These are phyloP conservation scores for Citrus mangshanensis DNA, from an alignment of 345 rosid species.

Conservation along the genomic window DNA sequence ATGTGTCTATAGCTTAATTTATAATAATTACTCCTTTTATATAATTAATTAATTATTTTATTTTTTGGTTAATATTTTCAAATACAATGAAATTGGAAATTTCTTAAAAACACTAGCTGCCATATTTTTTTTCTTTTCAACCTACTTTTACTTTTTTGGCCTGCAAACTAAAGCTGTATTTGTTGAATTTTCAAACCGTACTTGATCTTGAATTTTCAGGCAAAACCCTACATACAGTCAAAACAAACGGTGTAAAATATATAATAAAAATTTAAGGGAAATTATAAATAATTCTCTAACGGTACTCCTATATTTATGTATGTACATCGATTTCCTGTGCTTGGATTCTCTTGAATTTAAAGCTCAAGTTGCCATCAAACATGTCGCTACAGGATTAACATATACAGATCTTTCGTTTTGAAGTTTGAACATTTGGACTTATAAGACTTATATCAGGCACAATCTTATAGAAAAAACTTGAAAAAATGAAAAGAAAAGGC, in stretches of 20 bases:
- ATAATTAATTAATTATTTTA: no score
- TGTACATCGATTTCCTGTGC: neutral
- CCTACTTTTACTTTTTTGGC: slow-evolving; percentile 15
- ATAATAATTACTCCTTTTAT: neutral
- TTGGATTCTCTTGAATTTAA: slow-evolving; percentile 8
- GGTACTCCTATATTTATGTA: neutral
- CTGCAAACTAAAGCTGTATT: slow-evolving; percentile 21
- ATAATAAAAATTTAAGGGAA: neutral
- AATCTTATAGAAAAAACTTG: neutral
- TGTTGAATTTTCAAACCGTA: slow-evolving; percentile 10
- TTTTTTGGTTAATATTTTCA: neutral
- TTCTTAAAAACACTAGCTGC: neutral
- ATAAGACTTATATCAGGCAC: neutral
- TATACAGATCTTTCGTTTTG: neutral
- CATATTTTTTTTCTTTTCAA: slow-evolving; percentile 8
- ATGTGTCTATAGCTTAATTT: neutral
- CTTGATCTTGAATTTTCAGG: neutral
- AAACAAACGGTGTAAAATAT: neutral
- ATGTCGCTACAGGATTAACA: neutral
- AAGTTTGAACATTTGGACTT: neutral
- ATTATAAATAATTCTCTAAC: neutral
- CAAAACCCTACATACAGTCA: slow-evolving; percentile 14
- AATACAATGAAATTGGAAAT: neutral
- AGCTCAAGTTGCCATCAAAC: neutral
- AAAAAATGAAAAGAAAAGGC: neutral